Evolutionary conservation across 2,329 filamentous ascomycete genomes (phyloP).

Genomic region (Aspergillus tubingensis): DNA sequence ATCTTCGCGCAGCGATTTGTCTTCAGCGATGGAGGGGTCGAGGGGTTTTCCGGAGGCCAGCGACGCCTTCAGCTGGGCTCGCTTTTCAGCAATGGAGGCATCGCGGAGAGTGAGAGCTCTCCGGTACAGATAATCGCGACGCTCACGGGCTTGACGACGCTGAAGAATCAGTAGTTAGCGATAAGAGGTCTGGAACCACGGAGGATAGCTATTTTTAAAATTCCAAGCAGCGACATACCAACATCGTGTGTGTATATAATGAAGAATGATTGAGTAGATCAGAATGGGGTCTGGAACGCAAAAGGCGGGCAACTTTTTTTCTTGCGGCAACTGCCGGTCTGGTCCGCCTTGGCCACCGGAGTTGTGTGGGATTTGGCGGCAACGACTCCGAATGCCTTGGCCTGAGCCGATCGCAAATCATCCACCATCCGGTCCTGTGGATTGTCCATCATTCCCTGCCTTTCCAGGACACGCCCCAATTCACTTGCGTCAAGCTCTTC

Average conservation of each 20-base stretch:
- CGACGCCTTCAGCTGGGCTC: slow-evolving; percentile 81
- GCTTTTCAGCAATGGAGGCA: slow-evolving; percentile 89
- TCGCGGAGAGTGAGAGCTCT: slow-evolving; percentile 83
- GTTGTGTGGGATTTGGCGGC: slow-evolving; percentile 36
- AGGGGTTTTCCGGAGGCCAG: slow-evolving; percentile 87
- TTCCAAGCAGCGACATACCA: slow-evolving; percentile 26
- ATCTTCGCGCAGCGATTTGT: slow-evolving; percentile 79
- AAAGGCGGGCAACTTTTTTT: slow-evolving; percentile 42
- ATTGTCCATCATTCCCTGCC: slow-evolving; percentile 16
- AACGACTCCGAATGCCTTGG: slow-evolving; percentile 24
- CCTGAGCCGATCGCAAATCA: slow-evolving; percentile 25
- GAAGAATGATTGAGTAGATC: slow-evolving; percentile 11
- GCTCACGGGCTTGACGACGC: slow-evolving; percentile 74
- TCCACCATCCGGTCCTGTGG: slow-evolving; percentile 13
- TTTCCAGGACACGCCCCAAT: slow-evolving; percentile 17
- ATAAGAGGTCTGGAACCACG: no score
- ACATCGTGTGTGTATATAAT: slow-evolving; percentile 31
- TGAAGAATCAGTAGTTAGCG: slow-evolving; percentile 23
- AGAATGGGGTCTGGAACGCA: slow-evolving; percentile 8
- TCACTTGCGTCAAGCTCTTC: slow-evolving; percentile 25
- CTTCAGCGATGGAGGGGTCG: slow-evolving; percentile 79
- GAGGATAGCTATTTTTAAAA: background rate
- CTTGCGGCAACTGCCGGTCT: slow-evolving; percentile 33
- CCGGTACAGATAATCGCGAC: slow-evolving; percentile 87
- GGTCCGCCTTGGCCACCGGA: slow-evolving; percentile 28